Evolutionary conservation across 179 eudicot genomes (phyloP).

Genomic region (Spergularia azorica): DNA sequence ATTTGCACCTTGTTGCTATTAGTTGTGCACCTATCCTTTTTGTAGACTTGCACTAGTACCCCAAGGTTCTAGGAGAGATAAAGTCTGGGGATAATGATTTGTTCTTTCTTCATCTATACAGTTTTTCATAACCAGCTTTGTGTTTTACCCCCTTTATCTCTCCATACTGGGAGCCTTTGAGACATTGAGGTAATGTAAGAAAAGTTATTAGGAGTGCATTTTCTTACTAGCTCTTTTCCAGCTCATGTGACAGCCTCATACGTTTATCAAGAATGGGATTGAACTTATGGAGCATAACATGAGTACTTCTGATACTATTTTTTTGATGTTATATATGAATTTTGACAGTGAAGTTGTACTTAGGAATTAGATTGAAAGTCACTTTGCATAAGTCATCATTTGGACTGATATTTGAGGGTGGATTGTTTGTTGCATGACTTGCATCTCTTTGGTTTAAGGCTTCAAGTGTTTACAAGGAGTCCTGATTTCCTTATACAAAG

Average conservation of each 20-base stretch:
- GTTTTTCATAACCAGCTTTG: too few relatives aligned
- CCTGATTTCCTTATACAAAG: not conserved
- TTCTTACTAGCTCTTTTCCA: not conserved
- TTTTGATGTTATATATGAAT: not conserved
- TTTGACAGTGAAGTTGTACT: not conserved
- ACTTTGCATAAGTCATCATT: not conserved
- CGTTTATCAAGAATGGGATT: not conserved
- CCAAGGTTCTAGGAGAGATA: too few relatives aligned
- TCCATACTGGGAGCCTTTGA: too few relatives aligned
- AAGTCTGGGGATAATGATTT: too few relatives aligned
- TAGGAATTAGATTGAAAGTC: not conserved
- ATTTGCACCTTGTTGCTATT: constrained; percentile 9
- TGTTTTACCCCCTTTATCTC: too few relatives aligned
- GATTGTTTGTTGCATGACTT: not conserved
- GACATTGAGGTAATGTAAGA: too few relatives aligned
- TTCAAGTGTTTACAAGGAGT: not conserved
- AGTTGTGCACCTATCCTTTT: not conserved
- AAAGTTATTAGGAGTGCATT: too few relatives aligned
- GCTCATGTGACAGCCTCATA: not conserved
- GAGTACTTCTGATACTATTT: not conserved
- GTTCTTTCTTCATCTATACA: too few relatives aligned
- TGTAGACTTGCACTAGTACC: not conserved
- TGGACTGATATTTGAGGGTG: not conserved
- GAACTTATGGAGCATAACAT: not conserved
- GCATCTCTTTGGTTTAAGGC: constrained; percentile 6